Conservation (phyloP, 768 basidiomycete species). For the Tricholoma flavovirens region DNA sequence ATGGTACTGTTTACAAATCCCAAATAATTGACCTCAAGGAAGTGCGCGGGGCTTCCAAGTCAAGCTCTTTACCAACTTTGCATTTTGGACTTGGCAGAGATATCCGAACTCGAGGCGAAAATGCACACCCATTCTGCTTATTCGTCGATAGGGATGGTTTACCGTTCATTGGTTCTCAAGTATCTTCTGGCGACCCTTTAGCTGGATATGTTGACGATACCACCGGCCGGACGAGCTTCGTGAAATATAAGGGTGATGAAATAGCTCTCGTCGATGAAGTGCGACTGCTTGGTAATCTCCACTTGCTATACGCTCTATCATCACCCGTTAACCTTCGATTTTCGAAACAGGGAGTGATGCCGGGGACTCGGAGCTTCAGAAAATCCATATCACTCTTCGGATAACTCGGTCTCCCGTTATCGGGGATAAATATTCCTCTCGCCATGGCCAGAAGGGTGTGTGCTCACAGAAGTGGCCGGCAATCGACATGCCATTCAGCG, state of each 20-base stretch:
- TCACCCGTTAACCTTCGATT: background rate
- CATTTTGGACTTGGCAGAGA: conserved; percentile 89
- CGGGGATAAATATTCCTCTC: conserved; percentile 98
- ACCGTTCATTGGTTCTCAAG: conserved; percentile 65
- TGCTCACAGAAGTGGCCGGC: conserved; percentile 99
- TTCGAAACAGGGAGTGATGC: conserved; percentile 64
- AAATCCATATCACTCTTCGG: conserved; percentile 88
- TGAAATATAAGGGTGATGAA: conserved; percentile 98
- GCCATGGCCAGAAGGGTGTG: conserved; percentile 99
- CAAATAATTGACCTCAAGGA: conserved; percentile 88
- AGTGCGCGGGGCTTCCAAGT: conserved; percentile 59
- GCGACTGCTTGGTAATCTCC: conserved; percentile 69
- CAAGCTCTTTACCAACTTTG: conserved; percentile 52
- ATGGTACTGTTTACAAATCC: conserved; percentile 95
- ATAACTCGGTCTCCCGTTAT: conserved; percentile 95
- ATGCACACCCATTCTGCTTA: conserved; percentile 33
- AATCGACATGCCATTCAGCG: conserved; percentile 97
- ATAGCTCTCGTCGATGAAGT: conserved; percentile 85
- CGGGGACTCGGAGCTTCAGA: conserved; percentile 85
- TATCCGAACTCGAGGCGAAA: conserved; percentile 47
- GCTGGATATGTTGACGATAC: conserved; percentile 87
- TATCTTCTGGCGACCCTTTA: conserved; percentile 72
- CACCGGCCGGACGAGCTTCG: conserved; percentile 72
- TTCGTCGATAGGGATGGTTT: conserved; percentile 81
- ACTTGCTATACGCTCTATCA: background rate